phyloP scores from a whole-genome alignment of 805 yeast species.

The Cyberlindnera galapagoensis region DNA sequence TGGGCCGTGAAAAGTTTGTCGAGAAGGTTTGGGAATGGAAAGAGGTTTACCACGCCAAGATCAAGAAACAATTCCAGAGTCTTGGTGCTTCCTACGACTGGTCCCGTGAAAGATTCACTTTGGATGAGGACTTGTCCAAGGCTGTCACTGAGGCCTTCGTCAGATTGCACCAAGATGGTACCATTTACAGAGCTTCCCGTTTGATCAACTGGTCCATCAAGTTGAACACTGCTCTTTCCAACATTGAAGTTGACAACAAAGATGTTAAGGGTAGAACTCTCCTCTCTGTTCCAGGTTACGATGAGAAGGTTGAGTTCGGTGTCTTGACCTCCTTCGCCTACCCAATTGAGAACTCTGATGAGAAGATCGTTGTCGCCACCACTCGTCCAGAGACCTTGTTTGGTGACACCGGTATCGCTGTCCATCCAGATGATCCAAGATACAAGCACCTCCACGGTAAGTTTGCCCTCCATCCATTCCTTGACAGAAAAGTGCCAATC shows the following conservation, averaged over 20 bases:
- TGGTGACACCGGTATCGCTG: conserved; percentile 98
- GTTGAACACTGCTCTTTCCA: conserved; percentile 90
- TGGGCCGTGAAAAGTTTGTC: conserved; percentile 85
- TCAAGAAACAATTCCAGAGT: conserved; percentile 74
- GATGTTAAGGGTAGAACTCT: conserved; percentile 77
- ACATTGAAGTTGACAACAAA: conserved; percentile 93
- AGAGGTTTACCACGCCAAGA: conserved; percentile 81
- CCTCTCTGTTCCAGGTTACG: conserved; percentile 84
- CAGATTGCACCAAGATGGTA: conserved; percentile 87
- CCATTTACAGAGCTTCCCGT: conserved; percentile 88
- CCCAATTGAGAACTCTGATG: conserved; percentile 79
- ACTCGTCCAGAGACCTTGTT: conserved; percentile 98
- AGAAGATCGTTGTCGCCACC: conserved; percentile 87
- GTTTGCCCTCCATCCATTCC: conserved; percentile 83
- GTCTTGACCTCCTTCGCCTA: conserved; percentile 94
- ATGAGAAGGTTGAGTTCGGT: conserved; percentile 89
- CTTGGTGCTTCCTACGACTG: conserved; percentile 98
- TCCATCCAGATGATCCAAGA: conserved; percentile 91
- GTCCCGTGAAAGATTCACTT: conserved; percentile 90
- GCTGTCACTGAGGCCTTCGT: conserved; percentile 92
- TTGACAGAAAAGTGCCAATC: conserved; percentile 80
- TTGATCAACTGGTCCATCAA: conserved; percentile 96
- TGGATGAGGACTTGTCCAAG: conserved; percentile 67
- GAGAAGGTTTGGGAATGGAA: conserved; percentile 98
- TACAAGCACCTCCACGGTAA: conserved; percentile 94